A percentile compares a stretch with the other conserved stretches of the same genome.
Conservation (phyloP, 345 rosid genomes). For the Xanthoceras sorbifolium region DNA sequence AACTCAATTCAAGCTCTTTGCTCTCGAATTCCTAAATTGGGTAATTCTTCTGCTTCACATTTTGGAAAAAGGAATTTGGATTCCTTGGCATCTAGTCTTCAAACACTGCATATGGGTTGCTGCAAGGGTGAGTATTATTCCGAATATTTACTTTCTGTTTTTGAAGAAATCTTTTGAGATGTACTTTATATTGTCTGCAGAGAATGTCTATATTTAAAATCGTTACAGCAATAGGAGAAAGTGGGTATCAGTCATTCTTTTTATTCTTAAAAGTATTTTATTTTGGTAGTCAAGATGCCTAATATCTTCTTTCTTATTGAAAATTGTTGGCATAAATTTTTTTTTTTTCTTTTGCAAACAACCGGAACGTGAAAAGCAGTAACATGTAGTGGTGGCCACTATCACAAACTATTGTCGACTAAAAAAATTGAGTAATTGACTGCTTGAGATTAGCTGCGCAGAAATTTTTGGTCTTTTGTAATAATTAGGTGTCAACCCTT, state of each 20-base stretch:
- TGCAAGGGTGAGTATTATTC: conserved; percentile 60
- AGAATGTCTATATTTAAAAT: neutral
- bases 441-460: neutral
- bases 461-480: neutral
- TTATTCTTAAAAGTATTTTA: neutral
- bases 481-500: neutral
- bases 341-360: neutral
- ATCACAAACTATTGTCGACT: neutral
- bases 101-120: conserved; percentile 69
- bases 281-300: neutral
- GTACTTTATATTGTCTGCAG: neutral
- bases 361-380: conserved; percentile 4
- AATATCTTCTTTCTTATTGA: neutral
- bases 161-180: conserved; percentile 1
- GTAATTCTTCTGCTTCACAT: conserved; percentile 28
- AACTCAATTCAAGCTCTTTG: conserved; percentile 63
- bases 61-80: conserved; percentile 31
- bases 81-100: conserved; percentile 54
- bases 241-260: neutral
- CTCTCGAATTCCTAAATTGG: conserved; percentile 23
- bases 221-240: neutral
- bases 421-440: neutral
- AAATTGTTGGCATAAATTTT: neutral
- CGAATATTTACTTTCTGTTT: conserved; percentile 5
- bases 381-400: neutral